phyloP scores from a whole-genome alignment of 2,329 filamentous ascomycete genomes.

The Chrysosporium keratinophilum region DNA sequence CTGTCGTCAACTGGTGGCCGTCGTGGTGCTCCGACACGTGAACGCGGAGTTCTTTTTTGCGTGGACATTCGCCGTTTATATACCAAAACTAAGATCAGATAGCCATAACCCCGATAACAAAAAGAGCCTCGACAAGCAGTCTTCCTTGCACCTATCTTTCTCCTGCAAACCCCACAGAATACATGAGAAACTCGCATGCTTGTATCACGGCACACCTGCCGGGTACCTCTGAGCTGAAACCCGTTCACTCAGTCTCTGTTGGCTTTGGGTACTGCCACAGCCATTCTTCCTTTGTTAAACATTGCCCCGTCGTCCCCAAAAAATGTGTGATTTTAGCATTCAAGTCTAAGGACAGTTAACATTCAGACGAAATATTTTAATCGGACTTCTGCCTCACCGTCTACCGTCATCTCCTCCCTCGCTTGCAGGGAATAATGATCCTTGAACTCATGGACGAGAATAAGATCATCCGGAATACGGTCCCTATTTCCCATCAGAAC shows the following conservation, averaged over 20 bases:
- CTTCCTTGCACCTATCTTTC: too few species aligned
- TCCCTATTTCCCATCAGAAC: slow-evolving; percentile 1
- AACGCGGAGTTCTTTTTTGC: too few species aligned
- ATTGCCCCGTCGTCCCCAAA: slow-evolving; percentile 6
- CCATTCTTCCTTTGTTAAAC: slow-evolving; percentile 16
- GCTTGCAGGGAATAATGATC: slow-evolving; percentile 21
- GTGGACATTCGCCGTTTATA: too few species aligned
- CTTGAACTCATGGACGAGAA: slow-evolving; percentile 20
- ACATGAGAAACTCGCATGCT: neutral
- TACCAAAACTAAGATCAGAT: too few species aligned
- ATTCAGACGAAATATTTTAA: neutral
- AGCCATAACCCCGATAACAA: too few species aligned
- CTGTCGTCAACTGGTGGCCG: too few species aligned
- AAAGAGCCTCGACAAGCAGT: too few species aligned
- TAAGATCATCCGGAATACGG: slow-evolving; percentile 17
- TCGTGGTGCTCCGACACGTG: too few species aligned
- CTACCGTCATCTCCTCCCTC: slow-evolving; percentile 17
- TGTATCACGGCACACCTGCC: neutral
- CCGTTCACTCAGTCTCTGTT: slow-evolving; percentile 8
- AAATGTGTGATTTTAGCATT: slow-evolving; percentile 19
- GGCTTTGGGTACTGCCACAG: slow-evolving; percentile 13
- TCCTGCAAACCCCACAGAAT: too few species aligned
- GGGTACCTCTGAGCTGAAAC: neutral
- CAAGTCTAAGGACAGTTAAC: slow-evolving; percentile 13
- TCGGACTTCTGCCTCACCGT: slow-evolving; percentile 7